Percentiles rank a stretch among this genome's conserved stretches.
Conservation (phyloP, 1,139 yeast species). For the Pichia sp. region DNA sequence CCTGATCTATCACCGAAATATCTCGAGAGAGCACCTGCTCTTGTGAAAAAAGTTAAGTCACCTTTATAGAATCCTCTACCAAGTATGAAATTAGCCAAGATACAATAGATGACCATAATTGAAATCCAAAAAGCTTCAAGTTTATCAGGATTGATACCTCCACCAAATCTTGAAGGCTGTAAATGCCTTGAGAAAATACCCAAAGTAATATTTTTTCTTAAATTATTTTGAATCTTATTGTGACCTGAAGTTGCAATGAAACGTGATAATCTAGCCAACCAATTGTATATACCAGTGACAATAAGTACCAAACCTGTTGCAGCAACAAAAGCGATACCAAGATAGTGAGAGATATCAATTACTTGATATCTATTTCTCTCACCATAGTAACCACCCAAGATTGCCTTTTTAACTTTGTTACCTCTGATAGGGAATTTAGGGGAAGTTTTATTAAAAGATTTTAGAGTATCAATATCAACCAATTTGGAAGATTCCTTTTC, state of each 20-base stretch:
- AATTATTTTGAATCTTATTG: constrained; percentile 31
- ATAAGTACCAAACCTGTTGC: constrained; percentile 44
- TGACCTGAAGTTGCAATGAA: constrained; percentile 29
- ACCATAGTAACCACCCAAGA: constrained; percentile 33
- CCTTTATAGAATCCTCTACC: constrained; percentile 39
- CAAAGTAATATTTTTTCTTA: constrained; percentile 38
- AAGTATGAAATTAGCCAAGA: constrained; percentile 21
- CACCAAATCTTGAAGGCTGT: constrained; percentile 26
- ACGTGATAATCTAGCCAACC: constrained; percentile 37
- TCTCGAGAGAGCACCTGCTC: constrained; percentile 40
- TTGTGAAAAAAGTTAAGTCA: constrained; percentile 33
- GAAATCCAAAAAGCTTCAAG: constrained; percentile 46
- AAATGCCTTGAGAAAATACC: constrained; percentile 46
- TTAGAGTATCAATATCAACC: constrained; percentile 18
- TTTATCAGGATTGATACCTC: constrained; percentile 54
- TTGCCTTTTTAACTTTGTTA: constrained; percentile 22
- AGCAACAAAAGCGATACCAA: constrained; percentile 42
- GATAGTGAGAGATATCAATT: constrained; percentile 36
- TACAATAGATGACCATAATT: constrained; percentile 39
- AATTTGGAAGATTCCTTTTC: not conserved
- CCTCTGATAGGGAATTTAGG: constrained; percentile 13
- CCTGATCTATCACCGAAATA: constrained; percentile 59
- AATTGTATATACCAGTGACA: constrained; percentile 36
- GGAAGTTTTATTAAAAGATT: constrained; percentile 4
- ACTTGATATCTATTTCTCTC: constrained; percentile 30